A percentile compares a stretch with the other conserved stretches of the same genome.
phyloP scores from a whole-genome alignment of 169 alveolate genomes.

The Cryptosporidium tyzzeri region DNA sequence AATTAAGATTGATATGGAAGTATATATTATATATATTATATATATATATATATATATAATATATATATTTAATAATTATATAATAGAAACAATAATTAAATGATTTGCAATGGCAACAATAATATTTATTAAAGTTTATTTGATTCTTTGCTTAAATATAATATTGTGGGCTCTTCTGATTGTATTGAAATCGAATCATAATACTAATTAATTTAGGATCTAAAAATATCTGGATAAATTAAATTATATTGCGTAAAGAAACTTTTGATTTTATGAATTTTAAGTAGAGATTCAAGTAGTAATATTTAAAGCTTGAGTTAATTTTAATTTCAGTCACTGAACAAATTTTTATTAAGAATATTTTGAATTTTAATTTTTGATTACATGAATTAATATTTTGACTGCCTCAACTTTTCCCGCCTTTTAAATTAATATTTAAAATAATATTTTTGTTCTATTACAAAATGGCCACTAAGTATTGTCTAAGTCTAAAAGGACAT shows the following conservation, averaged over 20 bases:
- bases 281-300: too few relatives aligned
- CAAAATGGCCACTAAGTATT: neutral
- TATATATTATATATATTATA: too few relatives aligned
- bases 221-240: neutral
- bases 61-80: too few relatives aligned
- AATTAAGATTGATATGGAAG: neutral
- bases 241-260: neutral
- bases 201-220: neutral
- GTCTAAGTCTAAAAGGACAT: slow-evolving; percentile 13
- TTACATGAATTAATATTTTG: neutral
- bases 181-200: neutral
- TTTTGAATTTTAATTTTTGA: neutral
- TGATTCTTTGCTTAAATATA: neutral
- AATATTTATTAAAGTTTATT: too few relatives aligned
- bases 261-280: neutral
- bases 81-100: too few relatives aligned
- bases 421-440: neutral
- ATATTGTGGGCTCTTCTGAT: neutral
- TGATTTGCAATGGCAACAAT: neutral
- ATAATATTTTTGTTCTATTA: neutral
- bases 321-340: neutral
- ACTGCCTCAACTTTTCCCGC: neutral
- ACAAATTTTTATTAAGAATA: neutral
- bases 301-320: neutral
- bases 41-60: too few relatives aligned